Base-by-base conservation (phyloP, 2,329 filamentous ascomycete species). In the Madurella mycetomatis region DNA sequence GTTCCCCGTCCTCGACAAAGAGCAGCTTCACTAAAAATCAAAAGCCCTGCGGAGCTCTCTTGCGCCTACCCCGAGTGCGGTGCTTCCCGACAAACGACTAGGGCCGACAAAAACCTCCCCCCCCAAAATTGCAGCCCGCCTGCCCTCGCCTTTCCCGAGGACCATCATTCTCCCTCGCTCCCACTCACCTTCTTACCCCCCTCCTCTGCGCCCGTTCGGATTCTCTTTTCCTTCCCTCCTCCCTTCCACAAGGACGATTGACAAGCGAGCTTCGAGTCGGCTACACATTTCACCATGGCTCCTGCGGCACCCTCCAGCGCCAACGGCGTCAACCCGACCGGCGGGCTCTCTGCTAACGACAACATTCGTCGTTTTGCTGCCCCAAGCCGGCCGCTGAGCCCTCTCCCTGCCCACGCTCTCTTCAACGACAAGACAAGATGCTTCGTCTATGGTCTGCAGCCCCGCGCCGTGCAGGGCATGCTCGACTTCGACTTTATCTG, bases 401-500 rank as follows among this genome's bases (percentile, higher is more conserved):
- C 94, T 65, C 85, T 87, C 60, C 86, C 90, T 64, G 81, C 85
- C 69, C 90, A 96, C 76, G 88, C 89, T 60, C 90, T 99, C 70
- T 99, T 97, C 86, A 94, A 94, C 83, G 86, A 92, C 78, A 99
- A 97, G 89, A 97, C 94, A 73, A 84, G 94, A 92, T 97, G 94
- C 82, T 95, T 99, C 73, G 94, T 99, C 76, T 99, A 99, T 79
- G 94, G 94, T 75, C 90, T 99, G 71, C 94, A 99, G 80, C 92
- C 94, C 70, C 86, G 92, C 74, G 88, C 89, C 66, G 88, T 92
- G 64, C 88, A 92, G 79, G 88, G 88, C 73, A 92, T 92, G 87
- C 88, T 99, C 73, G 94, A 99, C 77, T 99, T 99, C 75, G 94
- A 99, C 82, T 99, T 97, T 84, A 99, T 99, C 79, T 99, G 94